Conservation (phyloP, 176 grass and related monocot genomes). For the Juncus effusus region DNA sequence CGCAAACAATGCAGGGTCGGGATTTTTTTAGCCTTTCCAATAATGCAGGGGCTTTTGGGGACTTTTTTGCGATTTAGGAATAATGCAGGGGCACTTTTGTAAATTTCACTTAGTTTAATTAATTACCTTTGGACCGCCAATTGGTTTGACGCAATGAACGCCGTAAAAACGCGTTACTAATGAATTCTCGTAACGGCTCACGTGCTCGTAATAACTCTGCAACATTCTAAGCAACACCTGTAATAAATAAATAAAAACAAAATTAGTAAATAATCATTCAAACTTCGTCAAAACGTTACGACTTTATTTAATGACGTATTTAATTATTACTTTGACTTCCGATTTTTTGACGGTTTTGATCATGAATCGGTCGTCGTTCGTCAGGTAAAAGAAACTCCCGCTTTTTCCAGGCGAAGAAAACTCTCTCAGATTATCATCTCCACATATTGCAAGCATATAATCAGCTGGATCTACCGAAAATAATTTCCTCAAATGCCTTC, state of each 20-base stretch:
- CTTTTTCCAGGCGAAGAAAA: constrained; percentile 84
- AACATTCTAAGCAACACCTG: constrained; percentile 71
- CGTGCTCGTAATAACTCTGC: constrained; percentile 56
- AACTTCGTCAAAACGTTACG: constrained; percentile 1
- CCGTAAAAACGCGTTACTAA: constrained; percentile 77
- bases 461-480: constrained; percentile 69
- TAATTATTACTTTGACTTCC: constrained; percentile 67
- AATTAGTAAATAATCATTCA: not conserved
- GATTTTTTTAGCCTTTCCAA: too few species aligned
- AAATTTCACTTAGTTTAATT: not conserved
- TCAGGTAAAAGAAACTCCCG: constrained; percentile 87
- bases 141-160: constrained; percentile 77
- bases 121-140: constrained; percentile 58
- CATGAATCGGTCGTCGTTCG: constrained; percentile 78
- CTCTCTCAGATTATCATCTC: constrained; percentile 72
- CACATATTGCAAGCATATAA: constrained; percentile 83
- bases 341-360: constrained; percentile 88
- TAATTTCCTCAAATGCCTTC: constrained; percentile 70
- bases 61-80: too few species aligned
- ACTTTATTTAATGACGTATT: constrained; percentile 2
- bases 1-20: too few species aligned
- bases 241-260: constrained; percentile 12
- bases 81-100: not conserved
- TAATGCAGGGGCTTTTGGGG: too few species aligned
- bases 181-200: constrained; percentile 50